Evolutionary conservation across 2,329 filamentous ascomycete genomes (phyloP).

Genomic region (Fusarium secorum): DNA sequence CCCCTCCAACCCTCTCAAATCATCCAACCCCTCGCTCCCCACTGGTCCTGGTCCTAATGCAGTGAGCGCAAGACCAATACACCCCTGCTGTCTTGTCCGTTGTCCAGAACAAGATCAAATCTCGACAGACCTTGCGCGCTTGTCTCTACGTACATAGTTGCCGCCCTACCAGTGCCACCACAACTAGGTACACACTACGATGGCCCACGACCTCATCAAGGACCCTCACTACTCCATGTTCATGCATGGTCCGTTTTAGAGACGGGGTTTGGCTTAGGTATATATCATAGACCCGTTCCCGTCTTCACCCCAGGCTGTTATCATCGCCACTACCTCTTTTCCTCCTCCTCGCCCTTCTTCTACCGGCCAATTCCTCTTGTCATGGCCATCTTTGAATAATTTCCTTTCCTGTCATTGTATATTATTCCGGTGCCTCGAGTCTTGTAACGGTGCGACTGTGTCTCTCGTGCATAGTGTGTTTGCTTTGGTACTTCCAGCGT

Average conservation of each 20-base stretch:
- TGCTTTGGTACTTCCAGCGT: constrained; percentile 40
- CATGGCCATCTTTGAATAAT: constrained; percentile 43
- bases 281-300: constrained; percentile 58
- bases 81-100: constrained; percentile 42
- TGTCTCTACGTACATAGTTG: constrained; percentile 40
- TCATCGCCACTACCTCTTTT: constrained; percentile 42
- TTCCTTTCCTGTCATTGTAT: constrained; percentile 39
- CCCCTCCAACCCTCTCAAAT: constrained; percentile 39
- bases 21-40: constrained; percentile 44
- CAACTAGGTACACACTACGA: constrained; percentile 36
- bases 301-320: constrained; percentile 41
- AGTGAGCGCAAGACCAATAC: constrained; percentile 40
- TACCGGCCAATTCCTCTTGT: constrained; percentile 38
- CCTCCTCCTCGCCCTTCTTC: constrained; percentile 37
- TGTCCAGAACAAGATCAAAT: constrained; percentile 45
- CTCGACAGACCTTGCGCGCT: constrained; percentile 42
- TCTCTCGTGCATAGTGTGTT: constrained; percentile 41
- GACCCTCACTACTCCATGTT: constrained; percentile 50
- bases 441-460: constrained; percentile 35
- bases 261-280: constrained; percentile 46
- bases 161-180: constrained; percentile 41
- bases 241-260: constrained; percentile 47
- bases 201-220: constrained; percentile 37
- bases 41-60: constrained; percentile 43
- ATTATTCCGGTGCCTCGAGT: constrained; percentile 38